A percentile compares a stretch with the other conserved stretches of the same genome.
phyloP scores from a whole-genome alignment of 2,329 filamentous ascomycete genomes.

The Sporothrix mexicana region DNA sequence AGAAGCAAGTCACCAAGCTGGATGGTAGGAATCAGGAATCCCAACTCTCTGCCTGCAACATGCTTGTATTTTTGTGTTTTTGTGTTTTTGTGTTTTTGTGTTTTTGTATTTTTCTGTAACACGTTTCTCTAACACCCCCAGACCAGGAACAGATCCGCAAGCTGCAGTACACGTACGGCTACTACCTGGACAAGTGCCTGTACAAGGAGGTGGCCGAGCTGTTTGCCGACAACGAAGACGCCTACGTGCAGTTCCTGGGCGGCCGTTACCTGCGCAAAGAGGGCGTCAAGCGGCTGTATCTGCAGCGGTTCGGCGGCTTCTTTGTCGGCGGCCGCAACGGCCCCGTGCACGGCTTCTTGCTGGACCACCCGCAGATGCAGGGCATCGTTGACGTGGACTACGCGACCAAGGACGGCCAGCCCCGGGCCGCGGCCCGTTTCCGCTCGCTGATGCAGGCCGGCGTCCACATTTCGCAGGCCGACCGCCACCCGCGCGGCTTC shows the following conservation, averaged over 20 bases:
- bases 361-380: constrained; percentile 64
- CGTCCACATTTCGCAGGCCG: constrained; percentile 57
- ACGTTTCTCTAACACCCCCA: constrained; percentile 41
- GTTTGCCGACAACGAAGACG: constrained; percentile 58
- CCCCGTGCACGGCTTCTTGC: constrained; percentile 60
- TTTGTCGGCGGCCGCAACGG: constrained; percentile 63
- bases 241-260: constrained; percentile 62
- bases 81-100: too few species aligned
- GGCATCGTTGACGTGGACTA: constrained; percentile 59
- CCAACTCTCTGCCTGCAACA: too few species aligned
- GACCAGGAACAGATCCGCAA: constrained; percentile 62
- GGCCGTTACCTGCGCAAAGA: constrained; percentile 59
- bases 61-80: too few species aligned
- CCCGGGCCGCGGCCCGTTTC: constrained; percentile 57
- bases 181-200: constrained; percentile 64
- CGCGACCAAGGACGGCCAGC: constrained; percentile 39
- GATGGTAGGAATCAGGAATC: constrained; percentile 35
- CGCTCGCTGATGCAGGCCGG: constrained; percentile 62
- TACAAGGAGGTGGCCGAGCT: constrained; percentile 60
- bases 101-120: too few species aligned
- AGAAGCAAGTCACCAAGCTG: constrained; percentile 36
- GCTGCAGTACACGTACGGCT: constrained; percentile 63
- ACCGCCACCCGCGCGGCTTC: constrained; percentile 57
- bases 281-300: constrained; percentile 58
- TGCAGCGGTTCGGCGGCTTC: constrained; percentile 55